phyloP scores from a whole-genome alignment of 1,284 basidiomycete genomes.

The Laetiporus sulphureus region DNA sequence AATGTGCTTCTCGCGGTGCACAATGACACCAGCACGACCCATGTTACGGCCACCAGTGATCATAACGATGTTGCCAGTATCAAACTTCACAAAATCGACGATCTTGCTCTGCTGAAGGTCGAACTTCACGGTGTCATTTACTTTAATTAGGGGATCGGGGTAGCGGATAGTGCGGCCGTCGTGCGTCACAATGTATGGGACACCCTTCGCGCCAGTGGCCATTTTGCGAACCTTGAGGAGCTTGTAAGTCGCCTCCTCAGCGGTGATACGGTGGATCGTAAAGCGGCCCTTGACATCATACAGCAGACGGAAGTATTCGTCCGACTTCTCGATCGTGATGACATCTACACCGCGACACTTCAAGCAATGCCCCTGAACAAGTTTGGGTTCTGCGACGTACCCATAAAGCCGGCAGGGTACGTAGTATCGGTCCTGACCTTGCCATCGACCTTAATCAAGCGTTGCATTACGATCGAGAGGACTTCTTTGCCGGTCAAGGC shows the following conservation, averaged over 20 bases:
- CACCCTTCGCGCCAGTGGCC: constrained; percentile 89
- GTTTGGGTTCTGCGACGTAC: constrained; percentile 35
- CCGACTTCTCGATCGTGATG: constrained; percentile 95
- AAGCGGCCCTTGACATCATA: constrained; percentile 99
- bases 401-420: constrained; percentile 97
- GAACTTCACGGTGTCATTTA: constrained; percentile 98
- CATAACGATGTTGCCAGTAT: constrained; percentile 96
- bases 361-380: not conserved
- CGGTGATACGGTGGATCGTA: constrained; percentile 98
- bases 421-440: constrained; percentile 99
- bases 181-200: constrained; percentile 97
- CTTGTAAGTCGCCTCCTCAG: constrained; percentile 98
- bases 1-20: constrained; percentile 94
- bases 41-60: constrained; percentile 99
- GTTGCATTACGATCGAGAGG: constrained; percentile 90
- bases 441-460: constrained; percentile 96
- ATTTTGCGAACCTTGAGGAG: constrained; percentile 95
- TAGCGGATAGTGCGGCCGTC: constrained; percentile 99
- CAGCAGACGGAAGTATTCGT: constrained; percentile 98
- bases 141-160: constrained; percentile 93
- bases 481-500: constrained; percentile 97
- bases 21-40: constrained; percentile 95
- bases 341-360: constrained; percentile 59
- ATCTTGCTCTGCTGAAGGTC: constrained; percentile 96
- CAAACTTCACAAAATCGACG: constrained; percentile 91